A percentile compares a stretch with the other conserved stretches of the same genome.
These are phyloP conservation scores for Colletotrichum abscissum DNA, from an alignment of 2,329 filamentous ascomycete species.

Conservation along the genomic window DNA sequence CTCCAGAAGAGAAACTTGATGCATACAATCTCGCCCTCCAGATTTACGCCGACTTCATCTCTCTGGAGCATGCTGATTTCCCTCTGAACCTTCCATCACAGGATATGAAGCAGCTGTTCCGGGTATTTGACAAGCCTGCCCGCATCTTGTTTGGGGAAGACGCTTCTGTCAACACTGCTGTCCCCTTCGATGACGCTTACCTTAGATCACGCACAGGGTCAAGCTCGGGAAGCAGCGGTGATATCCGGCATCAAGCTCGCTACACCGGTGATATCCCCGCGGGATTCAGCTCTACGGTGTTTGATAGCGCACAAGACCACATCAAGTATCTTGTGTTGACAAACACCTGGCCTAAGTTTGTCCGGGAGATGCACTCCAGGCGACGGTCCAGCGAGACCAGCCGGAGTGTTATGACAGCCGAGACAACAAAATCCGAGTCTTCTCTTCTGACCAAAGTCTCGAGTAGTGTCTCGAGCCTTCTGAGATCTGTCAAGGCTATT, in stretches of 20 bases:
- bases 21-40: conserved; percentile 57
- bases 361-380: conserved; percentile 47
- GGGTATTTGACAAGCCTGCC: conserved; percentile 55
- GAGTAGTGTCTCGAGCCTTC: not conserved
- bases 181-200: conserved; percentile 36
- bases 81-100: conserved; percentile 62
- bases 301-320: conserved; percentile 68
- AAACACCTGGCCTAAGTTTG: conserved; percentile 74
- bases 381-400: conserved; percentile 38
- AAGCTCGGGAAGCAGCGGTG: not conserved
- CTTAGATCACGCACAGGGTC: not conserved
- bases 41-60: conserved; percentile 62
- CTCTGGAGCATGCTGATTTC: conserved; percentile 58
- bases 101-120: conserved; percentile 52
- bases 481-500: not conserved
- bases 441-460: conserved; percentile 38
- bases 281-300: conserved; percentile 62
- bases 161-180: not conserved
- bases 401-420: conserved; percentile 35
- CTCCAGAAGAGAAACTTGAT: not conserved
- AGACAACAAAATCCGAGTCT: conserved; percentile 30
- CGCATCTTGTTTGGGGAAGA: conserved; percentile 43
- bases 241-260: conserved; percentile 35
- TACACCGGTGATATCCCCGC: conserved; percentile 58
- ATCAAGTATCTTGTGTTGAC: conserved; percentile 76